Evolutionary conservation across 2,329 filamentous ascomycete genomes (phyloP).

Genomic region (Fusarium sp.): DNA sequence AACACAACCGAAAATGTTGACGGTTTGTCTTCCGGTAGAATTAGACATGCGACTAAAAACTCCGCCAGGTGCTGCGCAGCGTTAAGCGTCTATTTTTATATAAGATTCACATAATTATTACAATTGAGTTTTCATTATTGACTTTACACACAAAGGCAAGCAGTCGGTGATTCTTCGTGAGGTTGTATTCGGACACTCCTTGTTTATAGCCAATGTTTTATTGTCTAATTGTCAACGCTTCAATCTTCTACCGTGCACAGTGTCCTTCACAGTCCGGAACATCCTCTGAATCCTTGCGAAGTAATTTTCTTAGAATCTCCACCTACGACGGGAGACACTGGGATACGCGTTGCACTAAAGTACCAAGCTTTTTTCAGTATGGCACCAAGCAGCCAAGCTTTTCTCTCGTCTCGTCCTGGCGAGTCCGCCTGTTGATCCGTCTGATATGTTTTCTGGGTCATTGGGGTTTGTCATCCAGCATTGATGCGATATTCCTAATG

Average conservation of each 20-base stretch:
- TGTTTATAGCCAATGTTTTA: slow-evolving; percentile 22
- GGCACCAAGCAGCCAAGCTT: slow-evolving; percentile 33
- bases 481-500: slow-evolving; percentile 21
- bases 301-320: slow-evolving; percentile 37
- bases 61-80: background rate
- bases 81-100: slow-evolving; percentile 29
- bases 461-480: slow-evolving; percentile 14
- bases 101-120: slow-evolving; percentile 3
- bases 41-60: slow-evolving; percentile 39
- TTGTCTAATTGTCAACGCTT: slow-evolving; percentile 23
- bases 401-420: slow-evolving; percentile 31
- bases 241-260: slow-evolving; percentile 21
- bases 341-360: slow-evolving; percentile 34
- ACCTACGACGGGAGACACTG: slow-evolving; percentile 28
- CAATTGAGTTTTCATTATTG: background rate
- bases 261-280: slow-evolving; percentile 32
- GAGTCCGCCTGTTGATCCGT: slow-evolving; percentile 34
- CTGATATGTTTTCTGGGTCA: slow-evolving; percentile 12
- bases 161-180: too few relatives aligned
- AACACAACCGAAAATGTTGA: background rate
- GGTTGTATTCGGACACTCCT: background rate
- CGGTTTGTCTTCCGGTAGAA: slow-evolving; percentile 17
- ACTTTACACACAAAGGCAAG: background rate
- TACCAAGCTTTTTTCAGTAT: slow-evolving; percentile 41
- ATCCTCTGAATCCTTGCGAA: slow-evolving; percentile 19